Conservation (phyloP, 2,329 filamentous ascomycete species). For the Fusarium udum region DNA sequence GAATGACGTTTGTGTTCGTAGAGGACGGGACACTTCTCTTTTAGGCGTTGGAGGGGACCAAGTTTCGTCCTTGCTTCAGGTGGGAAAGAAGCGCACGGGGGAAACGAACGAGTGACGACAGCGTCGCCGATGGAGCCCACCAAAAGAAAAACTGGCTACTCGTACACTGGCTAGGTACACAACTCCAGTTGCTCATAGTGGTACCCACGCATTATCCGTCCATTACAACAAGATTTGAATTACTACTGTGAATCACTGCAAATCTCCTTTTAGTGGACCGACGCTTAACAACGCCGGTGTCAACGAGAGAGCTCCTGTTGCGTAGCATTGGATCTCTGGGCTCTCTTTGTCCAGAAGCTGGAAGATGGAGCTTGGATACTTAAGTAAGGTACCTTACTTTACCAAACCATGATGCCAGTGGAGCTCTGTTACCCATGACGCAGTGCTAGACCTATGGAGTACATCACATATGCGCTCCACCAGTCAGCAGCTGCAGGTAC, state of each 20-base stretch:
- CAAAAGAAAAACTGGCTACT: constrained; percentile 11
- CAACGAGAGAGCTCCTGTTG: constrained; percentile 6
- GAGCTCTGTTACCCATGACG: constrained; percentile 38
- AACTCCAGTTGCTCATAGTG: not conserved
- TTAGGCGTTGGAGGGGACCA: constrained; percentile 26
- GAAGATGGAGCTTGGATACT: constrained; percentile 35
- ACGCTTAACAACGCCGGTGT: constrained; percentile 16
- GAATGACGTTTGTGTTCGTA: constrained; percentile 35
- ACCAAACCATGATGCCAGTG: constrained; percentile 31
- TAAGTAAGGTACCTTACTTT: not conserved
- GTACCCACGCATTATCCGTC: constrained; percentile 1
- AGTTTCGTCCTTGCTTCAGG: constrained; percentile 22
- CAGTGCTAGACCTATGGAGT: constrained; percentile 26
- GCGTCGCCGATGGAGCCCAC: constrained; percentile 20
- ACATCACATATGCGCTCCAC: constrained; percentile 5
- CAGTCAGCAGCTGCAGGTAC: constrained; percentile 17
- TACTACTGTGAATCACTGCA: not conserved
- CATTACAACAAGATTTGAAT: not conserved
- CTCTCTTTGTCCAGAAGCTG: constrained; percentile 15
- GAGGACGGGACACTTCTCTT: constrained; percentile 24
- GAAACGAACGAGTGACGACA: constrained; percentile 27
- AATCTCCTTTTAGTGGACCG: constrained; percentile 15
- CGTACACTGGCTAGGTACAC: not conserved
- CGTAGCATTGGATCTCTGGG: not conserved
- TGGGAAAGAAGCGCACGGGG: constrained; percentile 10